A percentile compares a stretch with the other conserved stretches of the same genome.
Conservation (phyloP, 31 red algal species). For the Endocladia muricata region DNA sequence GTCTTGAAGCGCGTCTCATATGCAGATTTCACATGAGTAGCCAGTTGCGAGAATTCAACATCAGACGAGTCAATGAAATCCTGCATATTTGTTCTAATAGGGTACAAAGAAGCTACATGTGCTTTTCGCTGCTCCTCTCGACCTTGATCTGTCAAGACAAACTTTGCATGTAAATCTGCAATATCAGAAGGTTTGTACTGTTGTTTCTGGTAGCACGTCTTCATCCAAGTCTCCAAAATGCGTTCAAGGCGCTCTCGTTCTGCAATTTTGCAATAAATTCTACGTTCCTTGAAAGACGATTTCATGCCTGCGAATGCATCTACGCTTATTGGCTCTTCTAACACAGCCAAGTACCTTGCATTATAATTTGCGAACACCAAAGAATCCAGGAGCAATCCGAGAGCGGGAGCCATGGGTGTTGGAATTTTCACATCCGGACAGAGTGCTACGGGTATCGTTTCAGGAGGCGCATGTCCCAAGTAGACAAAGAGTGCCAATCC, state of each 20-base stretch:
- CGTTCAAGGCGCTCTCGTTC: conserved; percentile 42
- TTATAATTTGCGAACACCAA: conserved; percentile 60
- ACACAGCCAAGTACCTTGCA: conserved; percentile 7
- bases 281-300: conserved; percentile 30
- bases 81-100: conserved; percentile 35
- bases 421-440: conserved; percentile 48
- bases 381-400: conserved; percentile 53
- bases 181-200: conserved; percentile 24
- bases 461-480: conserved; percentile 50
- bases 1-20: conserved; percentile 29
- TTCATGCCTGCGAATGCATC: conserved; percentile 43
- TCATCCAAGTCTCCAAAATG: conserved; percentile 59
- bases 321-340: conserved; percentile 33
- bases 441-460: conserved; percentile 56
- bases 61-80: conserved; percentile 23
- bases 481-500: conserved; percentile 76
- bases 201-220: conserved; percentile 24
- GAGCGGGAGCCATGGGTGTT: conserved; percentile 59
- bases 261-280: conserved; percentile 54
- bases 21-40: neutral
- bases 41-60: neutral
- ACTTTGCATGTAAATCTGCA: conserved; percentile 43
- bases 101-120: conserved; percentile 56
- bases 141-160: conserved; percentile 37
- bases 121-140: conserved; percentile 51